Percentiles rank a stretch among this genome's conserved stretches.
Conservation (phyloP, 2,329 filamentous ascomycete species). For the Pestalotiopsis fici region DNA sequence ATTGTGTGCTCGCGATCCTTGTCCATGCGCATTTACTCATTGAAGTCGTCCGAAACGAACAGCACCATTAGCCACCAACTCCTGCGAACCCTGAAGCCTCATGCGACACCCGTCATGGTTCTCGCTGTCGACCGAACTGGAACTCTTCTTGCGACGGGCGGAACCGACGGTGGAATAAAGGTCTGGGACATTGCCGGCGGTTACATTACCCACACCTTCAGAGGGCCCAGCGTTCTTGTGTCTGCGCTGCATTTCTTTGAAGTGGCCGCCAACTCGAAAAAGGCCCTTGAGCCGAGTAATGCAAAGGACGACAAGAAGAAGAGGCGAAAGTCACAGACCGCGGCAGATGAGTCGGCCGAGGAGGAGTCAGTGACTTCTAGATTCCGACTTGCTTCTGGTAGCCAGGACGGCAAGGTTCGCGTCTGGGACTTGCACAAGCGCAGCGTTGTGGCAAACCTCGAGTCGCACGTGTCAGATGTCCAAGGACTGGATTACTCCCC, state of each 20-base stretch:
- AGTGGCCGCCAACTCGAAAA: constrained; percentile 48
- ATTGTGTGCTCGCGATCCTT: constrained; percentile 93
- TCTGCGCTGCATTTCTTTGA: constrained; percentile 94
- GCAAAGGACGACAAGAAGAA: constrained; percentile 43
- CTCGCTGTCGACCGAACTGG: constrained; percentile 83
- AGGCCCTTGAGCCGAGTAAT: constrained; percentile 43
- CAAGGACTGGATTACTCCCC: constrained; percentile 80
- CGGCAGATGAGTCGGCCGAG: constrained; percentile 40
- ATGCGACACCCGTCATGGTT: constrained; percentile 86
- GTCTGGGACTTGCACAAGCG: constrained; percentile 91
- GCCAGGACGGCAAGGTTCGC: constrained; percentile 89
- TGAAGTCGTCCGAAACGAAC: constrained; percentile 61
- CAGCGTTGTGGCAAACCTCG: constrained; percentile 73
- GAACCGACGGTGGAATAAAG: constrained; percentile 91
- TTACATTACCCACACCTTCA: constrained; percentile 92
- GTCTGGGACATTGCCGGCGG: constrained; percentile 93
- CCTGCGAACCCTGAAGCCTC: constrained; percentile 82
- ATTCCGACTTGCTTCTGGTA: constrained; percentile 85
- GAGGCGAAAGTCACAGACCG: constrained; percentile 43
- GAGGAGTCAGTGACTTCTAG: constrained; percentile 43
- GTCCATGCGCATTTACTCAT: constrained; percentile 87
- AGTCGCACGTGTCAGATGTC: constrained; percentile 96
- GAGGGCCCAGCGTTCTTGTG: constrained; percentile 87
- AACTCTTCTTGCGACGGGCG: constrained; percentile 88
- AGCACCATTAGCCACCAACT: constrained; percentile 66